phyloP scores from a whole-genome alignment of 2,329 filamentous ascomycete species.

The Boeremia exigua region DNA sequence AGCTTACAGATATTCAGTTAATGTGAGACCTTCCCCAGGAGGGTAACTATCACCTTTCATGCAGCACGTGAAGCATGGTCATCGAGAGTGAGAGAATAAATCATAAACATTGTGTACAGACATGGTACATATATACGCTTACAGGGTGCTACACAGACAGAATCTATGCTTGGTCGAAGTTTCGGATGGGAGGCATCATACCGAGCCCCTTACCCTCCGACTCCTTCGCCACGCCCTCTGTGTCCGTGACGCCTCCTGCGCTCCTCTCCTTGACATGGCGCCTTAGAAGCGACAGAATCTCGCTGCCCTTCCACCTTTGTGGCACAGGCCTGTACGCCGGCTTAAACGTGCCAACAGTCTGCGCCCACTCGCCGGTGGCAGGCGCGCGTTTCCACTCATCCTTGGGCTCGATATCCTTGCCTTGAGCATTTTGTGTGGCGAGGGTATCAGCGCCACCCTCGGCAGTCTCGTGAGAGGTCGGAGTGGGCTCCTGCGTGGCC shows the following conservation, averaged over 20 bases:
- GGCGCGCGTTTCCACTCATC: conserved; percentile 59
- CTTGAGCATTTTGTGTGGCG: conserved; percentile 54
- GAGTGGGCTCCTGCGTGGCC: conserved; percentile 82
- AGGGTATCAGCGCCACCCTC: conserved; percentile 57
- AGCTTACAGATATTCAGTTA: too few species aligned
- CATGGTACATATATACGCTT: conserved; percentile 6
- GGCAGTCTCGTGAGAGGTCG: conserved; percentile 63
- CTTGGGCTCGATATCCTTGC: conserved; percentile 52
- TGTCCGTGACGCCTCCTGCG: conserved; percentile 61
- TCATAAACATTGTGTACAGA: conserved; percentile 1
- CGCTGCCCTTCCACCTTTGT: conserved; percentile 79
- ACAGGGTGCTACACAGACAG: background rate
- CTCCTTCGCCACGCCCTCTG: conserved; percentile 43
- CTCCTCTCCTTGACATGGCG: conserved; percentile 78
- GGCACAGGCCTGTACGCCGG: conserved; percentile 93
- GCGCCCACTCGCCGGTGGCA: conserved; percentile 85
- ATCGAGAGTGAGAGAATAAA: background rate
- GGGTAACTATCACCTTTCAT: background rate
- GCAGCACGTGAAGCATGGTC: background rate
- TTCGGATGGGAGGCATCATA: conserved; percentile 59
- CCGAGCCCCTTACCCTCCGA: conserved; percentile 50
- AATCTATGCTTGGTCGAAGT: conserved; percentile 48
- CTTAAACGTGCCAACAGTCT: conserved; percentile 93
- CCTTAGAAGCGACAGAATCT: conserved; percentile 77
- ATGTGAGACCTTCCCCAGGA: too few species aligned